Percentiles rank a stretch among this genome's conserved stretches.
Conservation (phyloP, 306 rosid genomes). For the Sophora flavescens region DNA sequence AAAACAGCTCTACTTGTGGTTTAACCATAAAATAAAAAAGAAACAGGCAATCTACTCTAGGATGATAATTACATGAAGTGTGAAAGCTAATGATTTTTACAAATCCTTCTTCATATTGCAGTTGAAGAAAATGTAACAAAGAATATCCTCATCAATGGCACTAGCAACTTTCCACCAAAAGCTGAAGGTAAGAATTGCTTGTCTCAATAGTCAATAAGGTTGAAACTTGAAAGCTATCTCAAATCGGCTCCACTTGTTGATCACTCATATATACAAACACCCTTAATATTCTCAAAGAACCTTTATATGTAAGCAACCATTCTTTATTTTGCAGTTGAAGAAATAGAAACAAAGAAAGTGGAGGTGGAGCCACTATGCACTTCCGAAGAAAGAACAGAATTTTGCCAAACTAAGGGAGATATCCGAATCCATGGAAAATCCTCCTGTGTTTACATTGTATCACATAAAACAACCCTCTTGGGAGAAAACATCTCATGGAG, state of each 20-base stretch:
- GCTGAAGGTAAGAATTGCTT: slow-evolving; percentile 44
- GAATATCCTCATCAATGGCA: slow-evolving; percentile 28
- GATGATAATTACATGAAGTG: neutral
- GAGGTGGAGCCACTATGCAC: slow-evolving; percentile 58
- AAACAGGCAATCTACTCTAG: neutral
- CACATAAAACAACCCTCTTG: slow-evolving; percentile 44
- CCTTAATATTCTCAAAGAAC: neutral
- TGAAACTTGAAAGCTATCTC: slow-evolving; percentile 14
- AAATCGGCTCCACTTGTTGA: slow-evolving; percentile 20
- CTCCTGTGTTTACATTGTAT: slow-evolving; percentile 58
- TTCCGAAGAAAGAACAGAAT: slow-evolving; percentile 63
- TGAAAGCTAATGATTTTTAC: slow-evolving; percentile 34
- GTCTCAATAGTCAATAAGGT: slow-evolving; percentile 10
- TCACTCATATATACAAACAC: neutral
- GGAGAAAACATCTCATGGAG: slow-evolving; percentile 61
- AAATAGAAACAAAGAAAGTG: slow-evolving; percentile 45
- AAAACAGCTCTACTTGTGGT: slow-evolving; percentile 17
- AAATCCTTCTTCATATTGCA: slow-evolving; percentile 35
- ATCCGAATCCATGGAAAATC: slow-evolving; percentile 63
- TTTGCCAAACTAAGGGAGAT: slow-evolving; percentile 64
- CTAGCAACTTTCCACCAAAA: slow-evolving; percentile 39
- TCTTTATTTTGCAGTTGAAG: slow-evolving; percentile 46
- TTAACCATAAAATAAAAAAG: neutral
- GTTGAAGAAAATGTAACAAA: slow-evolving; percentile 43
- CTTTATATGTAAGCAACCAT: slow-evolving; percentile 1